These are phyloP conservation scores for Tillandsia leiboldiana DNA, from an alignment of 176 grass and related monocot species.

Conservation along the genomic window DNA sequence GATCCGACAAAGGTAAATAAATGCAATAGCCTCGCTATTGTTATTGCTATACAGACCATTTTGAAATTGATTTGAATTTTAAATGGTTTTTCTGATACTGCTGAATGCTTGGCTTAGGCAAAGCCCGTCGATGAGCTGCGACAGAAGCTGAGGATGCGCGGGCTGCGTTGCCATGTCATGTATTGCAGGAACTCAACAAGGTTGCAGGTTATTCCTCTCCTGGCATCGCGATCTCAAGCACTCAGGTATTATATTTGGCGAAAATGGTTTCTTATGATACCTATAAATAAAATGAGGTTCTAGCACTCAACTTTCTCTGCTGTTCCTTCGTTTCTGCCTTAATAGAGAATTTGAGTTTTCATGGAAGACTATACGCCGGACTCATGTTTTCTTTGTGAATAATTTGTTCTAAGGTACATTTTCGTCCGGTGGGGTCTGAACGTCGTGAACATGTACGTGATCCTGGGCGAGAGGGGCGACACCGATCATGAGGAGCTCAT, in stretches of 20 bases:
- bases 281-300: not conserved
- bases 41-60: too few relatives aligned
- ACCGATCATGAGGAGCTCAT: conserved; percentile 74
- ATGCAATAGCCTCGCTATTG: not conserved
- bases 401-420: conserved; percentile 48
- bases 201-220: conserved; percentile 75
- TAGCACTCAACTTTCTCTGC: not conserved
- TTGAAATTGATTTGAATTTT: too few relatives aligned
- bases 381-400: not conserved
- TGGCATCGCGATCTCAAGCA: conserved; percentile 90
- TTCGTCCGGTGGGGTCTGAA: conserved; percentile 83
- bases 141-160: conserved; percentile 75
- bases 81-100: not conserved
- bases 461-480: conserved; percentile 61
- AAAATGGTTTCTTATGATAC: too few relatives aligned
- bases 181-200: conserved; percentile 80
- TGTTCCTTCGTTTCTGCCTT: too few relatives aligned
- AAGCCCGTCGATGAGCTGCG: conserved; percentile 59
- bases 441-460: conserved; percentile 79
- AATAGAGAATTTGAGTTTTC: too few relatives aligned
- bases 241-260: conserved; percentile 45
- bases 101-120: conserved; percentile 26
- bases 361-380: too few relatives aligned
- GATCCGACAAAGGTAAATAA: conserved; percentile 48
- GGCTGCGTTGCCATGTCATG: conserved; percentile 80